Evolutionary conservation across 768 basidiomycete species (phyloP).

Genomic region (Boletus vermiculosoides): DNA sequence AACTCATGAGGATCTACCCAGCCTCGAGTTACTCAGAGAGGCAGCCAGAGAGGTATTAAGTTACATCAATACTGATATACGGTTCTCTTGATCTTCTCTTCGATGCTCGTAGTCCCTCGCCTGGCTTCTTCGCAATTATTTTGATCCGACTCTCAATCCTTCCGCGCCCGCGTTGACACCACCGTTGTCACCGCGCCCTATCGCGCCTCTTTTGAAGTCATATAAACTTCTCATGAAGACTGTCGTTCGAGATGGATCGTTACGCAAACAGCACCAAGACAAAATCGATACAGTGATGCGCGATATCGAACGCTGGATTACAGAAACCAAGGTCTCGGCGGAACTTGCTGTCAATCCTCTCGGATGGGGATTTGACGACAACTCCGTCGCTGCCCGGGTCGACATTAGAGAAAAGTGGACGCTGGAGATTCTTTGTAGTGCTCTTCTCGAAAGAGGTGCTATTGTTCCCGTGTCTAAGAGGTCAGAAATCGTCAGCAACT

Average conservation of each 20-base stretch:
- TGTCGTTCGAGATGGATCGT: constrained; percentile 61
- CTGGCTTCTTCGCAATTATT: constrained; percentile 86
- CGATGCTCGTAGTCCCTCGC: constrained; percentile 57
- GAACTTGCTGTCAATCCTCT: constrained; percentile 45
- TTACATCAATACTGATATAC: constrained; percentile 1
- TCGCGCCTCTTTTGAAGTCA: constrained; percentile 65
- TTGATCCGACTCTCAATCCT: constrained; percentile 70
- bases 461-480: constrained; percentile 84
- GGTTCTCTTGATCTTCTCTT: constrained; percentile 6
- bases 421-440: constrained; percentile 63
- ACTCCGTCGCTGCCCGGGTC: constrained; percentile 34
- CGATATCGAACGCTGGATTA: constrained; percentile 76
- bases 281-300: constrained; percentile 51
- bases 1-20: constrained; percentile 93
- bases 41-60: constrained; percentile 64
- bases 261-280: constrained; percentile 48
- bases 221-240: constrained; percentile 72
- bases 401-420: constrained; percentile 66
- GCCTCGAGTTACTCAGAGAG: constrained; percentile 73
- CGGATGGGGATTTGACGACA: constrained; percentile 43
- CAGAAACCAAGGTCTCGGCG: constrained; percentile 67
- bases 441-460: constrained; percentile 65
- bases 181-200: constrained; percentile 45
- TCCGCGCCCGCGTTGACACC: constrained; percentile 36
- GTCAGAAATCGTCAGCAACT: constrained; percentile 41